These are phyloP conservation scores for Linum tenue DNA, from an alignment of 345 rosid genomes.

Conservation along the genomic window DNA sequence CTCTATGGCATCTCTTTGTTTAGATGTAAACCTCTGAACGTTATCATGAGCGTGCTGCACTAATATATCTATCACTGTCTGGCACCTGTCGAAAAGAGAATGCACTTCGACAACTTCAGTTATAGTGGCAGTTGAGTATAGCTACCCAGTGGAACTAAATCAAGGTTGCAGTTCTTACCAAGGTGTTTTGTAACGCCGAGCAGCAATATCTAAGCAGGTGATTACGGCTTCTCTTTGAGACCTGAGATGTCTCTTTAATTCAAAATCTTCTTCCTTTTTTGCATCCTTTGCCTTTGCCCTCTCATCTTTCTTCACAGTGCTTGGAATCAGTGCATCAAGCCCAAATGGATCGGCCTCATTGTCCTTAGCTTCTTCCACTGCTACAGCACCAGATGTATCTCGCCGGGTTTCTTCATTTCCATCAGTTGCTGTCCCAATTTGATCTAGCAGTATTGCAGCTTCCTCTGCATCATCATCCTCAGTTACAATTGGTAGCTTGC, in stretches of 20 bases:
- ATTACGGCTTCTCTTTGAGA: constrained; percentile 75
- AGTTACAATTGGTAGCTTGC: constrained; percentile 60
- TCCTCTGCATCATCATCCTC: constrained; percentile 71
- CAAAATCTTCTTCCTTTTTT: constrained; percentile 43
- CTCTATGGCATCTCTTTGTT: constrained; percentile 71
- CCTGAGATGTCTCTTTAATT: constrained; percentile 55
- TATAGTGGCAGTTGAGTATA: background rate
- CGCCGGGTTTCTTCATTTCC: constrained; percentile 23
- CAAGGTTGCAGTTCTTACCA: constrained; percentile 39
- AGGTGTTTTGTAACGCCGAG: constrained; percentile 71
- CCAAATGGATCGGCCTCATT: constrained; percentile 86
- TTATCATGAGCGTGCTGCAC: constrained; percentile 88
- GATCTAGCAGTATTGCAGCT: constrained; percentile 56
- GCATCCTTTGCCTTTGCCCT: constrained; percentile 45
- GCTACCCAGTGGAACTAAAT: background rate
- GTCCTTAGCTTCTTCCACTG: constrained; percentile 30
- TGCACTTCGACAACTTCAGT: background rate
- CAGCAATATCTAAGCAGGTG: constrained; percentile 83
- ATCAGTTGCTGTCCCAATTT: constrained; percentile 18
- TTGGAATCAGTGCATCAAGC: constrained; percentile 63
- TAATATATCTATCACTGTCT: constrained; percentile 88
- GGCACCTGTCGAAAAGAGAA: constrained; percentile 56
- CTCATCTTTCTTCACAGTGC: constrained; percentile 46
- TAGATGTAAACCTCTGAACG: constrained; percentile 63
- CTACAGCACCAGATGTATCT: constrained; percentile 21